Conservation (phyloP, 2,329 filamentous ascomycete species). For the Trichoderma breve region DNA sequence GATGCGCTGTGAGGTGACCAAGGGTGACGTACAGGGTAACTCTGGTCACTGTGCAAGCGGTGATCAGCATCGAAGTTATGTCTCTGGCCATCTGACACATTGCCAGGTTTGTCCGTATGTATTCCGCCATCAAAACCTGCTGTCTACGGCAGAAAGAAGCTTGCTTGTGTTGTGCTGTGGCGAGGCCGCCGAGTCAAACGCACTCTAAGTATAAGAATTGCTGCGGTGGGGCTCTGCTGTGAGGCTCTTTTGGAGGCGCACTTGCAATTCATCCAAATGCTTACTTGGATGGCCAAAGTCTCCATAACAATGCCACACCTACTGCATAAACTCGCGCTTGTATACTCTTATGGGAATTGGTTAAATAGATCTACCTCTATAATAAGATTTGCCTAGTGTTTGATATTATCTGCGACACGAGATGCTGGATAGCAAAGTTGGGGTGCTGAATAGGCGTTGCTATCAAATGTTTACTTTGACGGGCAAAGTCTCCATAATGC, state of each 20-base stretch:
- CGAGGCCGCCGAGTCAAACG: neutral
- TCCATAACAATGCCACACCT: neutral
- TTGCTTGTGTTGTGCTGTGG: neutral
- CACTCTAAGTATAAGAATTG: neutral
- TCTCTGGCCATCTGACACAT: neutral
- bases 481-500: no score
- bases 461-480: no score
- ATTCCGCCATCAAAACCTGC: neutral
- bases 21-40: neutral
- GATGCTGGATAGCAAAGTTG: neutral
- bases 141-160: neutral
- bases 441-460: neutral
- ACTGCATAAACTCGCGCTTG: neutral
- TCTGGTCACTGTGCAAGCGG: no score
- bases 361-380: neutral
- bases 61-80: neutral
- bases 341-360: neutral
- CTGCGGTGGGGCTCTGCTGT: neutral
- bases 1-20: neutral
- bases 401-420: neutral
- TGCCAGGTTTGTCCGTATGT: neutral
- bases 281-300: neutral
- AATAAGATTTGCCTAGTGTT: neutral
- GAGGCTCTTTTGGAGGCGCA: slow-evolving; percentile 1
- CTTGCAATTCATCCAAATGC: neutral